A percentile compares a stretch with the other conserved stretches of the same genome.
These are phyloP conservation scores for Nicotiana sylvestris DNA, from an alignment of 257 asterid species.

Conservation along the genomic window DNA sequence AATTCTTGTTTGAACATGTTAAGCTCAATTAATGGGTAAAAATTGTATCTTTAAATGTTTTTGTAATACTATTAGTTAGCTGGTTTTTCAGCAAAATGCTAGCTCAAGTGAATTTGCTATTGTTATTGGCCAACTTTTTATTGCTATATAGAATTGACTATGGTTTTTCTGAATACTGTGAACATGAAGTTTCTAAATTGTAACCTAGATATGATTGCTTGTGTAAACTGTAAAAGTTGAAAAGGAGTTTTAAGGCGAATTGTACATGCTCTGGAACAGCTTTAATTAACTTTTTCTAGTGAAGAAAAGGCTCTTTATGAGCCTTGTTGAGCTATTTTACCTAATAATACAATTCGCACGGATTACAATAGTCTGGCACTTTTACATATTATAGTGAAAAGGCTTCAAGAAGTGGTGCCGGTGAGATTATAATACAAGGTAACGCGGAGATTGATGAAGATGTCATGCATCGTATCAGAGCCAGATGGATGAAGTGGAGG, in stretches of 20 bases:
- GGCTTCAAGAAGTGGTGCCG: background rate
- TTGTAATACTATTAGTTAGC: background rate
- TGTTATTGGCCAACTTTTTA: background rate
- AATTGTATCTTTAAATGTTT: background rate
- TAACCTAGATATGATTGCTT: background rate
- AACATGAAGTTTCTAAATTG: background rate
- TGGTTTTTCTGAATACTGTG: background rate
- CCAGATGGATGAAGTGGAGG: no score
- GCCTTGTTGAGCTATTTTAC: slow-evolving; percentile 7
- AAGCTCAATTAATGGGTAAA: background rate
- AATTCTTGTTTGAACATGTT: background rate
- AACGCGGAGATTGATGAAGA: no score
- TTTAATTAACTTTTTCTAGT: background rate
- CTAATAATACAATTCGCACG: background rate
- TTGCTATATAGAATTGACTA: background rate
- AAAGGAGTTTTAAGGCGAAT: background rate
- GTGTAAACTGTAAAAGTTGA: slow-evolving; percentile 1
- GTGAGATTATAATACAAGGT: no score
- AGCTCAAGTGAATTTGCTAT: background rate
- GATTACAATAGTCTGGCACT: background rate
- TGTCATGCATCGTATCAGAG: no score
- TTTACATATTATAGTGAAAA: background rate
- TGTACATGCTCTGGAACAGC: background rate
- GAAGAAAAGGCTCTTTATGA: background rate
- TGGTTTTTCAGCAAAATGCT: background rate